Base-by-base conservation (phyloP, 768 basidiomycete genomes). In the Mycena albidolilacea region DNA sequence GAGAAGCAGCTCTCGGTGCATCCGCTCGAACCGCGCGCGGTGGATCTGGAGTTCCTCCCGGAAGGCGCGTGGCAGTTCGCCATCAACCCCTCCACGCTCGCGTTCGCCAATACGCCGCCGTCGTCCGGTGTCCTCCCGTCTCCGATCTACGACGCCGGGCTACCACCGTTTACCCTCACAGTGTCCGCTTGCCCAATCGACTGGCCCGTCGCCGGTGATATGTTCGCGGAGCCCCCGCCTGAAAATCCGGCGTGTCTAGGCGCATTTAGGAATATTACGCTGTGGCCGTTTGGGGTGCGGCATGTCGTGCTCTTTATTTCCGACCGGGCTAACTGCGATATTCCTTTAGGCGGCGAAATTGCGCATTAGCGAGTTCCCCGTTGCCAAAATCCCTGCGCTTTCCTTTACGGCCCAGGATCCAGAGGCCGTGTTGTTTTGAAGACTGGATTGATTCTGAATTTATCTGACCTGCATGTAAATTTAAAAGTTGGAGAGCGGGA, bases 251-350 rank as follows among this genome's bases (percentile, higher is more conserved):
- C 80, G 54, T 90, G 88, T 72, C 83, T 81, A 1, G 87, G 86
- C 2, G 70, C 78, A 11, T 80, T 84, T 35, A 82, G 77, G 69
- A 86, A 85, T 11, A 82, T 88, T 62, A 86, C 84, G 0, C 74
- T 89, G 61, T 83, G 82, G 74, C 89, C 89, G 2, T 87, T 82
- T 74, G 88, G 88, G 60, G 88, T 89, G 74, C 79, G 88, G 81
- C 5, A 7, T n/a, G 15, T 37, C 39, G 19, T 63, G n/a, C 38
- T 52, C 39, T 41, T 43, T 9, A 37, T 63, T 63, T n/a, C 46
- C 30, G 23, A 17, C 23, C 11, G n/a, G 1, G n/a, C 8, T 52
- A 17, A 37, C 66, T 69, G 37, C 50, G 46, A 61, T 54, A 17
- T 19, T 54, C 23, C 17, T 64, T 38, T 69, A 85, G 84, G 78